Evolutionary conservation across 1,284 basidiomycete genomes (phyloP), one percentile per base, ranked within the genome.

Genomic region (Cutaneotrichosporon sp.): DNA sequence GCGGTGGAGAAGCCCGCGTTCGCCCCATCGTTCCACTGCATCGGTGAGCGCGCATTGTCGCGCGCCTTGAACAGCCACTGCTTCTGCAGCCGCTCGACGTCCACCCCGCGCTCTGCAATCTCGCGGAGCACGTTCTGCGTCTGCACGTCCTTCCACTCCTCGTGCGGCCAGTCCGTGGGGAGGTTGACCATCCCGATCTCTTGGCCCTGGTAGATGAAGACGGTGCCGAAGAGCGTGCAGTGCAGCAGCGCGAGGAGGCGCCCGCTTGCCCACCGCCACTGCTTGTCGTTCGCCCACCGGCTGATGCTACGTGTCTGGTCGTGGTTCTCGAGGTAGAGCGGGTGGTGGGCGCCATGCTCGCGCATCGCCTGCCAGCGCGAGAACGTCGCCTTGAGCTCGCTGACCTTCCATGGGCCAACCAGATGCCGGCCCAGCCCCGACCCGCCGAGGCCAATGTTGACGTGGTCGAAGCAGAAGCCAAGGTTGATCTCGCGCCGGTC

Each of bases 141-240:
- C 43, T 63, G 56, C 33, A 69, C 81, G 66, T 89, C 89, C 71
- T 86, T 86, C 73, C 87, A 90, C 64, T 89, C 88, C 58, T 88
- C 85, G n/a, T 88, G 80, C 0, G 83, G 83, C 88, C 89, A 90
- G 5, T 78, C 74, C 33, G 79, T 71, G 8, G 89, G 87, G 46
- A 89, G 83, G 64, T 91, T 91, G 76, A 82, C 84, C 77, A 88
- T 81, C 0, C 85, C 89, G 1, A 91, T 83, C 69, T 89, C 88
- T 75, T 89, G 81, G 2, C 89, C 88, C 77, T 90, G 87, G 74
- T 87, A 90, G 14, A 91, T 80, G 72, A 86, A 36, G 64, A 87
- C 75, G 13, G 89, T 89, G 3, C 89, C 89, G 1, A 82, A 80
- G 54, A 87, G 83, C 0, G 86, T 84, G 38, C 84, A 79, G 67